Conservation (phyloP, 1,284 basidiomycete species). For the Microbotryum silenes-acaulis region DNA sequence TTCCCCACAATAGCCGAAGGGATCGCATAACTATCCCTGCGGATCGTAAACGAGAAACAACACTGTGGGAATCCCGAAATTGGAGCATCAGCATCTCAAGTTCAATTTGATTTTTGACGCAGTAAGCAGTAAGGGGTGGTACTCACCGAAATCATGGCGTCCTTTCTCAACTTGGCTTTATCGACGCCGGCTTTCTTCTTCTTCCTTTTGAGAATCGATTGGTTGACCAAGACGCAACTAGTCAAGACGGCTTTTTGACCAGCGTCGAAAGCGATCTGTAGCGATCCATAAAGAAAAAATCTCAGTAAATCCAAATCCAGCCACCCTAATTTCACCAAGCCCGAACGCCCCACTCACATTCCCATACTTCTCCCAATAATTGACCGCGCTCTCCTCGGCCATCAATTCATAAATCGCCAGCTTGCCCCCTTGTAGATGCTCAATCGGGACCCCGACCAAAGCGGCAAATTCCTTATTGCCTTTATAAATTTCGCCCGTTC, state of each 20-base stretch:
- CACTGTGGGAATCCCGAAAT: neutral
- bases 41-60: constrained; percentile 8
- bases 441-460: constrained; percentile 47
- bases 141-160: neutral
- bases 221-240: constrained; percentile 64
- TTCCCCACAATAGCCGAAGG: constrained; percentile 2
- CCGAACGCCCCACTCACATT: constrained; percentile 43
- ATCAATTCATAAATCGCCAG: constrained; percentile 96
- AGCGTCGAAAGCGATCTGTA: constrained; percentile 69
- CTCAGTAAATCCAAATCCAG: too few species aligned
- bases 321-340: neutral
- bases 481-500: constrained; percentile 98
- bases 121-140: constrained; percentile 8
- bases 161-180: constrained; percentile 34
- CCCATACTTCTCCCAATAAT: constrained; percentile 98
- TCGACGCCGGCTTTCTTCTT: constrained; percentile 39
- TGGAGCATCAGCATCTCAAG: neutral
- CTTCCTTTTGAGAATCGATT: constrained; percentile 16
- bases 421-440: constrained; percentile 57
- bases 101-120: constrained; percentile 24
- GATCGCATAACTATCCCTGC: constrained; percentile 22
- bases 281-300: too few species aligned
- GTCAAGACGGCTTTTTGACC: constrained; percentile 80
- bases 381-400: constrained; percentile 91
- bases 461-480: constrained; percentile 91